phyloP scores from a whole-genome alignment of 2,329 filamentous ascomycete genomes.

The Scedosporium dehoogii region DNA sequence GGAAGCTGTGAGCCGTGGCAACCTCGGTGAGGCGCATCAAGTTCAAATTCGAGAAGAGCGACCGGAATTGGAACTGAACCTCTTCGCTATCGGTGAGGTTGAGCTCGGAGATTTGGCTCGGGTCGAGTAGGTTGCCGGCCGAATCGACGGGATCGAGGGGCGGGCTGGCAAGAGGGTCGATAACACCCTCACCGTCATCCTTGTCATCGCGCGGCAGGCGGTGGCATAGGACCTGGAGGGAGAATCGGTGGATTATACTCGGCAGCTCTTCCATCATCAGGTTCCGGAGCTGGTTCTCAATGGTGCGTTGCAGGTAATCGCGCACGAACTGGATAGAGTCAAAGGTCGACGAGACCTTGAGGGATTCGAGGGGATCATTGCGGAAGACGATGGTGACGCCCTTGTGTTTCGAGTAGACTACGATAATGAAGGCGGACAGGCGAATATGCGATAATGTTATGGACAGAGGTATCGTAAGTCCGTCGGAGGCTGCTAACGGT shows the following conservation, averaged over 20 bases:
- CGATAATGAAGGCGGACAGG: slow-evolving; percentile 89
- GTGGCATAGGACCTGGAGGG: slow-evolving; percentile 81
- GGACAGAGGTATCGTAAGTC: slow-evolving; percentile 92
- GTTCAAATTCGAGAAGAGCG: slow-evolving; percentile 92
- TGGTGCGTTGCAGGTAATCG: slow-evolving; percentile 92
- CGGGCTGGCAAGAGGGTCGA: slow-evolving; percentile 74
- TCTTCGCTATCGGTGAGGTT: slow-evolving; percentile 68
- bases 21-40: slow-evolving; percentile 72
- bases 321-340: slow-evolving; percentile 98
- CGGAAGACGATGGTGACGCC: slow-evolving; percentile 93
- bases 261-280: slow-evolving; percentile 97
- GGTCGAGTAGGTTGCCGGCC: slow-evolving; percentile 66
- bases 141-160: slow-evolving; percentile 75
- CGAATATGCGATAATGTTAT: slow-evolving; percentile 95
- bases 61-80: slow-evolving; percentile 45
- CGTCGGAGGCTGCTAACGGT: slow-evolving; percentile 81
- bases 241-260: slow-evolving; percentile 89
- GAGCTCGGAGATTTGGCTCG: slow-evolving; percentile 64
- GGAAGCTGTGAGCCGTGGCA: slow-evolving; percentile 77
- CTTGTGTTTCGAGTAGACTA: slow-evolving; percentile 97
- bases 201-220: slow-evolving; percentile 58
- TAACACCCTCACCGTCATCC: slow-evolving; percentile 45
- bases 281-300: slow-evolving; percentile 84
- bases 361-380: slow-evolving; percentile 93
- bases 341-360: slow-evolving; percentile 98